Conservation (phyloP, 1,284 basidiomycete species). For the Puccinia polysora region DNA sequence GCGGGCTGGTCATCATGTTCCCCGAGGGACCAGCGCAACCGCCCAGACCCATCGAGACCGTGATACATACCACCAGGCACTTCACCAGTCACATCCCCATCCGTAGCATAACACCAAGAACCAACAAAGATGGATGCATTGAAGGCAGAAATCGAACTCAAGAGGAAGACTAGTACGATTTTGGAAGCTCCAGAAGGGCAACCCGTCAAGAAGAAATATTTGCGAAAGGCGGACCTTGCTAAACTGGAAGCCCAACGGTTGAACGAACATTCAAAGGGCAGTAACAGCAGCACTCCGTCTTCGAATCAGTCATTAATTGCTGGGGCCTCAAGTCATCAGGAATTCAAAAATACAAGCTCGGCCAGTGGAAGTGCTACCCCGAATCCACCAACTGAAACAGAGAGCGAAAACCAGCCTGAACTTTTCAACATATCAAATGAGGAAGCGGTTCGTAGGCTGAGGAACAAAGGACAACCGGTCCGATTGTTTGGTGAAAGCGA, state of each 20-base stretch:
- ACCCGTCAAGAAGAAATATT: conserved; percentile 68
- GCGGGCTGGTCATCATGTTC: too few relatives aligned
- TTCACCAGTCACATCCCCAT: background rate
- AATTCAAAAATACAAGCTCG: background rate
- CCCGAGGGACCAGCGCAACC: too few relatives aligned
- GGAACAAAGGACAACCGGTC: conserved; percentile 87
- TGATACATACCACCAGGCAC: background rate
- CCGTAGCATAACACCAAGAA: too few relatives aligned
- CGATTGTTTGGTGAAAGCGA: conserved; percentile 91
- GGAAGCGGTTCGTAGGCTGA: conserved; percentile 80
- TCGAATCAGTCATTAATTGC: background rate
- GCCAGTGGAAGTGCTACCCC: background rate
- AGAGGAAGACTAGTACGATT: background rate
- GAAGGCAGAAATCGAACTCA: conserved; percentile 14
- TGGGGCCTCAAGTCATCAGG: conserved; percentile 43
- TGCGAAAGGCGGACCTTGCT: conserved; percentile 68
- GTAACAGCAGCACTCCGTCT: background rate
- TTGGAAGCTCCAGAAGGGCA: conserved; percentile 30
- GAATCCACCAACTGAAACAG: background rate
- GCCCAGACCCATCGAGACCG: background rate
- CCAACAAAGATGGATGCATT: conserved; percentile 11
- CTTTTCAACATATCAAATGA: conserved; percentile 87
- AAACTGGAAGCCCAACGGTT: conserved; percentile 57
- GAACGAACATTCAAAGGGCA: conserved; percentile 63
- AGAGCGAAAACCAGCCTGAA: conserved; percentile 53